phyloP scores from a whole-genome alignment of 2,329 filamentous ascomycete species.

The Stagonosporopsis tanaceti region DNA sequence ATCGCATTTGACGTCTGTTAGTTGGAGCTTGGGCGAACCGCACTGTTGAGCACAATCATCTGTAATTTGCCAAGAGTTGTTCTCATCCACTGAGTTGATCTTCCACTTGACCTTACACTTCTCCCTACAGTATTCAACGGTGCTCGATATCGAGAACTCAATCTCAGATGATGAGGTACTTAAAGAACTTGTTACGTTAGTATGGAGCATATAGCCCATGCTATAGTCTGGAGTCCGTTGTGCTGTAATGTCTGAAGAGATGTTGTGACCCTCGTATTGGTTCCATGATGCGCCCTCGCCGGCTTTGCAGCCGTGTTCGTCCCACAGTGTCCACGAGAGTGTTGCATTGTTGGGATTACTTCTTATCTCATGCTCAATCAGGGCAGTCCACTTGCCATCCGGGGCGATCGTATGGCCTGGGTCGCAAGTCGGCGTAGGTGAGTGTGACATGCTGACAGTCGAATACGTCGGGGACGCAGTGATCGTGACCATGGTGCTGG shows the following conservation, averaged over 20 bases:
- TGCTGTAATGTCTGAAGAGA: neutral
- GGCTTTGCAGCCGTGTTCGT: constrained; percentile 17
- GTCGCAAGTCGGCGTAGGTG: constrained; percentile 3
- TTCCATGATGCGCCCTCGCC: constrained; percentile 1
- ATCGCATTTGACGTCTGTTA: neutral
- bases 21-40: neutral
- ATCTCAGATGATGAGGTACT: neutral
- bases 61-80: constrained; percentile 2
- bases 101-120: constrained; percentile 2
- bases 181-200: constrained; percentile 1
- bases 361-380: constrained; percentile 11
- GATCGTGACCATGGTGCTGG: constrained; percentile 1
- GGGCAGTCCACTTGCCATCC: constrained; percentile 7
- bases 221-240: neutral
- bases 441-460: neutral
- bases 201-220: constrained; percentile 1
- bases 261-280: neutral
- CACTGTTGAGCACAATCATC: constrained; percentile 6
- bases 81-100: neutral
- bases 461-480: neutral
- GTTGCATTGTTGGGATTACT: neutral
- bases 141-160: constrained; percentile 3
- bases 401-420: neutral
- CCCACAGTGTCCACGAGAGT: constrained; percentile 16
- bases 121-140: neutral